Evolutionary conservation across 768 basidiomycete genomes (phyloP).

Genomic region (Amanita pallidorosea): DNA sequence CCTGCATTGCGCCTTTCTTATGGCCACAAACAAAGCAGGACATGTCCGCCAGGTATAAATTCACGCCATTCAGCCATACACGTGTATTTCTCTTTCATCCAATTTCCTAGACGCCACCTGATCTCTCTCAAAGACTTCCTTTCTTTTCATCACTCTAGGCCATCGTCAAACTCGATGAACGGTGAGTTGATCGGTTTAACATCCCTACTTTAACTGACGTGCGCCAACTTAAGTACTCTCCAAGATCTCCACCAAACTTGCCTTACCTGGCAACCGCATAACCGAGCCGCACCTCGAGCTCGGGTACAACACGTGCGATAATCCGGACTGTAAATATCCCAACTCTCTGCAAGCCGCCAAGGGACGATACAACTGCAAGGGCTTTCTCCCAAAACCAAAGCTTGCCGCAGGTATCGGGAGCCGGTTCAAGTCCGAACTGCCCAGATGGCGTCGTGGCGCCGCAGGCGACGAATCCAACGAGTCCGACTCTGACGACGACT

Average conservation of each 20-base stretch:
- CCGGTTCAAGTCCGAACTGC: not conserved
- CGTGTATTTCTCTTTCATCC: not conserved
- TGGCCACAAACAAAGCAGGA: not conserved
- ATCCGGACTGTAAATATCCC: conserved; percentile 13
- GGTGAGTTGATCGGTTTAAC: not conserved
- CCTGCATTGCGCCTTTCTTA: not conserved
- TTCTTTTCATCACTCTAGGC: not conserved
- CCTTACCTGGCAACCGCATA: not conserved
- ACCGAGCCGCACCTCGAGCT: not conserved
- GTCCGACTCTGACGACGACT: not conserved
- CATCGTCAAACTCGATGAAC: not conserved
- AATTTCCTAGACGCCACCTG: not conserved
- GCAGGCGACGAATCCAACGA: not conserved
- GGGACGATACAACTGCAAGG: conserved; percentile 19
- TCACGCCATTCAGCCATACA: not conserved
- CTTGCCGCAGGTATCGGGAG: conserved; percentile 14
- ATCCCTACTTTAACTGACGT: not conserved
- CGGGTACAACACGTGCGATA: conserved; percentile 17
- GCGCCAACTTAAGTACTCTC: not conserved
- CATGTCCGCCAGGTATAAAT: not conserved
- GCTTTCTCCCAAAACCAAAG: conserved; percentile 5
- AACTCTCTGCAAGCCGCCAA: conserved; percentile 20
- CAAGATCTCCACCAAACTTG: not conserved
- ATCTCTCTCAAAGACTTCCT: not conserved
- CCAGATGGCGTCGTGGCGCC: conserved; percentile 7